Conservation (phyloP, 2,329 filamentous ascomycete genomes). For the Trichoderma hamatum region DNA sequence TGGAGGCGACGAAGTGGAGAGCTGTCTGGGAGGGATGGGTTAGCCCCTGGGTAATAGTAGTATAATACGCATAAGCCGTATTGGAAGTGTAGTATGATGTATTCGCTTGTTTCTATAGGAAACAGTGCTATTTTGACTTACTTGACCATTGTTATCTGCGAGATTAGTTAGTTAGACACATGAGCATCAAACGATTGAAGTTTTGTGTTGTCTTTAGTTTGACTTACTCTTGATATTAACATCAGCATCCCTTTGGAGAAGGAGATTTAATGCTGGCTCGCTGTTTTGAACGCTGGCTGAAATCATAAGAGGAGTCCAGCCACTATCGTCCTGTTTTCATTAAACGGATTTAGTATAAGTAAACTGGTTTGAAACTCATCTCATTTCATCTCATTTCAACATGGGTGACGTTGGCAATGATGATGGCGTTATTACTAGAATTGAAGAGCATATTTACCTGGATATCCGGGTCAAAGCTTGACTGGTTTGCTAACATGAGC, state of each 20-base stretch:
- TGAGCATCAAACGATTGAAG: background rate
- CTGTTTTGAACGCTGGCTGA: constrained; percentile 73
- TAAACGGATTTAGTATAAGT: background rate
- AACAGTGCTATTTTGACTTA: constrained; percentile 33
- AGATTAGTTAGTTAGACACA: background rate
- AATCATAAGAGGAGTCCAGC: constrained; percentile 87
- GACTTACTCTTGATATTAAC: constrained; percentile 69
- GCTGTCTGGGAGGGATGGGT: constrained; percentile 62
- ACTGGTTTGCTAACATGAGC: constrained; percentile 68
- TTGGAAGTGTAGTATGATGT: background rate
- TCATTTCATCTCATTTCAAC: background rate
- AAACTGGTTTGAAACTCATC: background rate
- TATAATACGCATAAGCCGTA: background rate
- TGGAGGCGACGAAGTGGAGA: constrained; percentile 89
- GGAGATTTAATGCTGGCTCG: constrained; percentile 67
- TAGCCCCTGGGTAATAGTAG: background rate
- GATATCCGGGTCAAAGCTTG: constrained; percentile 81
- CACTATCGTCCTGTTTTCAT: constrained; percentile 64
- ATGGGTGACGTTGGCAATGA: background rate
- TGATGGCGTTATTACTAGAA: background rate
- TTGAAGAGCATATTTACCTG: constrained; percentile 53
- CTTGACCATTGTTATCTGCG: constrained; percentile 68
- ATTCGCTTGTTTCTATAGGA: background rate
- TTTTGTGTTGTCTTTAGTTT: background rate
- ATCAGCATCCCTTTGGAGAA: constrained; percentile 71